phyloP scores from a whole-genome alignment of 169 alveolate species.

The Plasmodium falciparum region DNA sequence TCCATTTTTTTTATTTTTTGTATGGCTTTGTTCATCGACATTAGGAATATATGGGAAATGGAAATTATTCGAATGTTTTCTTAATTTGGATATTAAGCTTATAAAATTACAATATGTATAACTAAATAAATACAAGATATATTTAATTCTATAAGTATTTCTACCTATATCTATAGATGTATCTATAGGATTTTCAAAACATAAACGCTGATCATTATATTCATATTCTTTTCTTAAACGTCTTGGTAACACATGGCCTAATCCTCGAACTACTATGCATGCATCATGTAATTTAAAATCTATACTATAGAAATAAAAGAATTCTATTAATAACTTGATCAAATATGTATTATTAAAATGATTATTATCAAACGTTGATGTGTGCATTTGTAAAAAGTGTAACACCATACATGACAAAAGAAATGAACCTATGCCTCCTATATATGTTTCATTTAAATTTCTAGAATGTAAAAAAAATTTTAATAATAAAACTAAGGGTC shows the following conservation, averaged over 20 bases:
- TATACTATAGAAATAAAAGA: constrained; percentile 85
- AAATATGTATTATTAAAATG: constrained; percentile 73
- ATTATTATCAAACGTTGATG: constrained; percentile 61
- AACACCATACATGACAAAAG: constrained; percentile 85
- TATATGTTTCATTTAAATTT: constrained; percentile 83
- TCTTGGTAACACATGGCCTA: constrained; percentile 84
- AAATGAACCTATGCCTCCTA: constrained; percentile 87
- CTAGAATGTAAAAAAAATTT: constrained; percentile 84
- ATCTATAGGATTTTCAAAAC: constrained; percentile 82
- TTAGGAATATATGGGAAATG: too few relatives aligned
- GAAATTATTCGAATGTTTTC: not conserved
- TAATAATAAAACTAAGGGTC: constrained; percentile 82
- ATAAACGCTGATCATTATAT: constrained; percentile 17
- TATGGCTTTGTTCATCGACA: too few relatives aligned
- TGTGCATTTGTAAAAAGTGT: constrained; percentile 84
- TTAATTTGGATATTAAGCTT: not conserved
- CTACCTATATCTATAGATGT: constrained; percentile 37
- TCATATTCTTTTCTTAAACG: constrained; percentile 62
- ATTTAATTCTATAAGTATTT: constrained; percentile 75
- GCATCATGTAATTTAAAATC: constrained; percentile 77
- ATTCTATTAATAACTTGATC: constrained; percentile 78
- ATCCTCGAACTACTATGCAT: constrained; percentile 80
- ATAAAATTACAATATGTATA: constrained; percentile 16
- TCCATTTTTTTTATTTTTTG: too few relatives aligned
- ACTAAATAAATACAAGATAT: constrained; percentile 77